A percentile compares a stretch with the other conserved stretches of the same genome.
Evolutionary conservation across 2,329 filamentous ascomycete species (phyloP).

Genomic region (Stagonosporopsis tanaceti): DNA sequence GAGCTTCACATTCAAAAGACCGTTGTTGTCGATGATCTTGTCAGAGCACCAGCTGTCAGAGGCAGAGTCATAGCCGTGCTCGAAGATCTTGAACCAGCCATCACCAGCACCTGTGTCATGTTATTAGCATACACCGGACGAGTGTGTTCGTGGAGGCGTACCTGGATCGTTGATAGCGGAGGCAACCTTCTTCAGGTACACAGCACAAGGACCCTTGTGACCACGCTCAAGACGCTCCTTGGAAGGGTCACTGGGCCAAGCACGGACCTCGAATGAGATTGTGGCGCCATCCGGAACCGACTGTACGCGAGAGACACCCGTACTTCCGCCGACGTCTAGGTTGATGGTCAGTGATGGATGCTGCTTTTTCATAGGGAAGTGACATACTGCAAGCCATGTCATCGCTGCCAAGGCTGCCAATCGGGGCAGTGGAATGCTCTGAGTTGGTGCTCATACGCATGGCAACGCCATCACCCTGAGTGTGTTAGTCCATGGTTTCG

Average conservation of each 20-base stretch:
- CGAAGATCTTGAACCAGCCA: conserved; percentile 83
- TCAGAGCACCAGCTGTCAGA: conserved; percentile 73
- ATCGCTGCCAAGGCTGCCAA: conserved; percentile 63
- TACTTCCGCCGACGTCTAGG: conserved; percentile 58
- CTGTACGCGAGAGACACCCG: conserved; percentile 59
- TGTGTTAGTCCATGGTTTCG: conserved; percentile 29
- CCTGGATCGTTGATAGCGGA: conserved; percentile 62
- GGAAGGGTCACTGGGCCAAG: conserved; percentile 63
- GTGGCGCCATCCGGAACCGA: conserved; percentile 59
- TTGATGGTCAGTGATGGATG: conserved; percentile 22
- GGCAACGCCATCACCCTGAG: conserved; percentile 73
- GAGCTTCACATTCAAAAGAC: conserved; percentile 68
- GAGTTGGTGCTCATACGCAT: conserved; percentile 70
- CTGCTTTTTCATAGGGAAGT: too few relatives aligned
- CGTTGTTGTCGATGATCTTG: conserved; percentile 70
- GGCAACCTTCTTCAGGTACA: conserved; percentile 76
- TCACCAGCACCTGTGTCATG: conserved; percentile 55
- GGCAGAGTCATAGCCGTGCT: conserved; percentile 68
- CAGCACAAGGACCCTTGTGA: conserved; percentile 74
- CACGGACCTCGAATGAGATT: conserved; percentile 72
- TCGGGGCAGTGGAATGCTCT: conserved; percentile 63
- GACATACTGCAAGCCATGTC: conserved; percentile 76
- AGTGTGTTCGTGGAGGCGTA: conserved; percentile 17
- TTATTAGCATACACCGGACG: conserved; percentile 8
- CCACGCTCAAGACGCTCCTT: conserved; percentile 66